phyloP scores from a whole-genome alignment of 2,329 filamentous ascomycete species.

The Venturia aucupariae region DNA sequence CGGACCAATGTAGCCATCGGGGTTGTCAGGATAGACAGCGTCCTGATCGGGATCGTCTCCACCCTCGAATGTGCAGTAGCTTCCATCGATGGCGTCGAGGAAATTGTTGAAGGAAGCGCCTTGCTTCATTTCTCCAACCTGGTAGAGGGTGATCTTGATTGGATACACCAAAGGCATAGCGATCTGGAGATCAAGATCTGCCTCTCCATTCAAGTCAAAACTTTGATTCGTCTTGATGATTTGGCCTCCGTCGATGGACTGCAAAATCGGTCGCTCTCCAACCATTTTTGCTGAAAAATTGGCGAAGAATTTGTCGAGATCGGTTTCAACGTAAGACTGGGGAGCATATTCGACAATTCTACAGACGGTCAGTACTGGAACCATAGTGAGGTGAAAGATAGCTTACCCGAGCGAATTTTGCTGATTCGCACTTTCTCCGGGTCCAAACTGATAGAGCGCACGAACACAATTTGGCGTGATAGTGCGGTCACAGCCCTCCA shows the following conservation, averaged over 20 bases:
- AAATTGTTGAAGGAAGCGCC: conserved; percentile 18
- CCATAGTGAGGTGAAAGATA: not conserved
- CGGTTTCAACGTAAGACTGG: conserved; percentile 43
- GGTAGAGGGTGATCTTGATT: conserved; percentile 13
- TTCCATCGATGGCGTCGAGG: conserved; percentile 14
- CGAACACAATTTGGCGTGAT: conserved; percentile 40
- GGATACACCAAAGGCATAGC: conserved; percentile 11
- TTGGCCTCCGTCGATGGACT: conserved; percentile 38
- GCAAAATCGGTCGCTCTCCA: conserved; percentile 36
- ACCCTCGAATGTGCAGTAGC: conserved; percentile 13
- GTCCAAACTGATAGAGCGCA: conserved; percentile 36
- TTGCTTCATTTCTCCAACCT: conserved; percentile 33
- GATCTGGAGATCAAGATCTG: conserved; percentile 16
- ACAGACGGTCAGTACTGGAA: not conserved
- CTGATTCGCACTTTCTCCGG: conserved; percentile 25
- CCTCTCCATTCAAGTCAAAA: conserved; percentile 15
- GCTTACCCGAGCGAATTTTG: conserved; percentile 11
- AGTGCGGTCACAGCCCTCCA: conserved; percentile 30
- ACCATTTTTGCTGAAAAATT: conserved; percentile 35
- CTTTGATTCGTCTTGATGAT: conserved; percentile 17
- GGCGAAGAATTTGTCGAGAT: conserved; percentile 42
- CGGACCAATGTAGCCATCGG: conserved; percentile 23
- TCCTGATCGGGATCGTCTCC: conserved; percentile 33
- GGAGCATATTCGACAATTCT: conserved; percentile 44
- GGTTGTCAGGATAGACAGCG: conserved; percentile 39